Conservation (phyloP, 169 alveolate genomes). For the Plasmodium coatneyi region DNA sequence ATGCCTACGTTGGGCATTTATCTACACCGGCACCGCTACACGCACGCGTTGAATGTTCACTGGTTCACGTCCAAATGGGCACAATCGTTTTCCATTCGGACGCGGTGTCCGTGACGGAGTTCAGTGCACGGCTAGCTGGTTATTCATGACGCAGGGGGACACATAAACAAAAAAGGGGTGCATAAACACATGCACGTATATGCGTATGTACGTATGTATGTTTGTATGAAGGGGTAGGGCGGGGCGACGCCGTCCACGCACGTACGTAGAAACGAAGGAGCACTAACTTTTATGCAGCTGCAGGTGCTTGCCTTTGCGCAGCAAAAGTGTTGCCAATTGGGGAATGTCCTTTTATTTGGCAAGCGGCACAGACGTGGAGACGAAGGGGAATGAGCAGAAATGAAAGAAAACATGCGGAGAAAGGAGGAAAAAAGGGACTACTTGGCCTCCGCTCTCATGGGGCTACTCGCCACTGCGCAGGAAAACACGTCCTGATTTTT, state of each 20-base stretch:
- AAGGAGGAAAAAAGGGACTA: neutral
- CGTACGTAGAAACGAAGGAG: neutral
- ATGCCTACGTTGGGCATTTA: neutral
- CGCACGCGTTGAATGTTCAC: neutral
- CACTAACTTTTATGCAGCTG: neutral
- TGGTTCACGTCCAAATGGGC: neutral
- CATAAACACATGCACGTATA: neutral
- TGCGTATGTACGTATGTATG: neutral
- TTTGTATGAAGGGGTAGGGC: neutral
- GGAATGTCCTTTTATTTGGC: neutral
- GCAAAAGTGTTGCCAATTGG: neutral
- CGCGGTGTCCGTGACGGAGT: neutral
- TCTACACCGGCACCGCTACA: neutral
- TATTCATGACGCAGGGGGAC: neutral
- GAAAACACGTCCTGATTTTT: neutral
- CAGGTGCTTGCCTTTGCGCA: neutral
- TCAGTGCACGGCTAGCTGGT: neutral
- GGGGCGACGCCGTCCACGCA: neutral
- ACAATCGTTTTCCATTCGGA: neutral
- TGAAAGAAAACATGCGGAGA: neutral
- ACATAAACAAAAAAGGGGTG: neutral
- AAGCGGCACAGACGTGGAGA: neutral
- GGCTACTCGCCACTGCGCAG: neutral
- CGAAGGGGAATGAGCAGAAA: neutral
- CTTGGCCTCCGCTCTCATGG: neutral